Percentiles rank a stretch among this genome's conserved stretches.
phyloP scores from a whole-genome alignment of 257 asterid genomes.

The Ilex asprella region DNA sequence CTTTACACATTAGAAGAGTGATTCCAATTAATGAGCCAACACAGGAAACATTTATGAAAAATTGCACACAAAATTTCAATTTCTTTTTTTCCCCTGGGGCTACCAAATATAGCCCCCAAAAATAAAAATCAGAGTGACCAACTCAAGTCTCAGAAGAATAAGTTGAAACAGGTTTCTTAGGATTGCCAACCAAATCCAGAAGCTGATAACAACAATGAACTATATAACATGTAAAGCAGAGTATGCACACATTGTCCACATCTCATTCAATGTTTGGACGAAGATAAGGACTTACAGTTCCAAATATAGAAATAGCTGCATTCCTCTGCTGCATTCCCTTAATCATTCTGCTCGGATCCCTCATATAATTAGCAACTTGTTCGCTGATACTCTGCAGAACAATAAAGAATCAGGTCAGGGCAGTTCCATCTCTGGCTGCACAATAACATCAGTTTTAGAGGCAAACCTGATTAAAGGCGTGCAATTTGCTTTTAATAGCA shows the following conservation, averaged over 20 bases:
- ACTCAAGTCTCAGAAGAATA: constrained; percentile 3
- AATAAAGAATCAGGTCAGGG: constrained; percentile 18
- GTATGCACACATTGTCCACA: neutral
- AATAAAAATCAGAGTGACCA: neutral
- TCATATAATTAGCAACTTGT: constrained; percentile 88
- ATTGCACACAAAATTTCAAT: neutral
- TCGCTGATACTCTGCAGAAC: constrained; percentile 71
- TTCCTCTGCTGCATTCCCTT: constrained; percentile 89
- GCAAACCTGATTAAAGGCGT: constrained; percentile 93
- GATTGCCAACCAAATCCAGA: constrained; percentile 32
- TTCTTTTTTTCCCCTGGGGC: too few species aligned
- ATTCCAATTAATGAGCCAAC: neutral
- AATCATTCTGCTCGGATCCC: constrained; percentile 92
- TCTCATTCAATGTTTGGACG: neutral
- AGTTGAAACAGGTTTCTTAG: constrained; percentile 44
- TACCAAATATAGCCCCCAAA: neutral
- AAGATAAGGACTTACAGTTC: constrained; percentile 53
- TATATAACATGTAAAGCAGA: neutral
- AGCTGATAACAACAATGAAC: constrained; percentile 36
- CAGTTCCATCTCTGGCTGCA: constrained; percentile 9
- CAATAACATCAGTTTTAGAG: constrained; percentile 10
- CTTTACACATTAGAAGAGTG: neutral
- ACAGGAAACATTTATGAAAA: neutral
- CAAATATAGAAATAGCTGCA: constrained; percentile 72
- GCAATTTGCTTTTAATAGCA: constrained; percentile 80